phyloP scores from a whole-genome alignment of 768 basidiomycete genomes.

The Gautieria morchelliformis region DNA sequence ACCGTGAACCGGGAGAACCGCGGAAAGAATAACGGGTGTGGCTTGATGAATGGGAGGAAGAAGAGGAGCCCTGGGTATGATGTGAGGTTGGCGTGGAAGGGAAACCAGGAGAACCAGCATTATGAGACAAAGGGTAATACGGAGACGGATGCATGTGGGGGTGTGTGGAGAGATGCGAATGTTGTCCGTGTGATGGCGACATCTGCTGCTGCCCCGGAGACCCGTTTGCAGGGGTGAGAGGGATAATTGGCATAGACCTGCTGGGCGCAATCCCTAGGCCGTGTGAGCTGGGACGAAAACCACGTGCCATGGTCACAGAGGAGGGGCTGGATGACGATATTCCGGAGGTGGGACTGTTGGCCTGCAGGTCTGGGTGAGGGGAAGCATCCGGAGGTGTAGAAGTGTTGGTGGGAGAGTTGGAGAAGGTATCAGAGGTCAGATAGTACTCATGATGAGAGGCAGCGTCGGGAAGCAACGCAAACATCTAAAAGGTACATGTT shows the following conservation, averaged over 20 bases:
- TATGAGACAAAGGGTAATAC: slow-evolving; percentile 3
- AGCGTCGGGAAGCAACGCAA: background rate
- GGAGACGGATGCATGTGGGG: slow-evolving; percentile 8
- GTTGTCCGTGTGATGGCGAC: slow-evolving; percentile 1
- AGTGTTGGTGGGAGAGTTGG: slow-evolving; percentile 2
- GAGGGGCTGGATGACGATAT: background rate
- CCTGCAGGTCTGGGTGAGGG: slow-evolving; percentile 5
- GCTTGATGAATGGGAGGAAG: slow-evolving; percentile 6
- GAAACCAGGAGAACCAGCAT: background rate
- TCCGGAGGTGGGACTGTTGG: background rate
- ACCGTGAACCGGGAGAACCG: slow-evolving; percentile 3
- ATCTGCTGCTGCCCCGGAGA: background rate
- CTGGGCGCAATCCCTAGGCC: background rate
- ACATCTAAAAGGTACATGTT: background rate
- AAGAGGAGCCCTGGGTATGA: slow-evolving; percentile 5
- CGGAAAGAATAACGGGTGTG: slow-evolving; percentile 7
- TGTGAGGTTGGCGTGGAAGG: slow-evolving; percentile 7
- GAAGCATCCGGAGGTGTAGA: slow-evolving; percentile 4
- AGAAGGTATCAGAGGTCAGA: background rate
- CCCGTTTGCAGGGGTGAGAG: background rate
- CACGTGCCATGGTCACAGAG: background rate
- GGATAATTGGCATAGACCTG: background rate
- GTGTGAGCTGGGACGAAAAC: slow-evolving; percentile 1
- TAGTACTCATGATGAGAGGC: background rate
- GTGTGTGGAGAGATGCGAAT: background rate